Percentiles rank a stretch among this genome's conserved stretches.
phyloP scores from a whole-genome alignment of 2,329 filamentous ascomycete genomes.

The Aphanoascus verrucosus region DNA sequence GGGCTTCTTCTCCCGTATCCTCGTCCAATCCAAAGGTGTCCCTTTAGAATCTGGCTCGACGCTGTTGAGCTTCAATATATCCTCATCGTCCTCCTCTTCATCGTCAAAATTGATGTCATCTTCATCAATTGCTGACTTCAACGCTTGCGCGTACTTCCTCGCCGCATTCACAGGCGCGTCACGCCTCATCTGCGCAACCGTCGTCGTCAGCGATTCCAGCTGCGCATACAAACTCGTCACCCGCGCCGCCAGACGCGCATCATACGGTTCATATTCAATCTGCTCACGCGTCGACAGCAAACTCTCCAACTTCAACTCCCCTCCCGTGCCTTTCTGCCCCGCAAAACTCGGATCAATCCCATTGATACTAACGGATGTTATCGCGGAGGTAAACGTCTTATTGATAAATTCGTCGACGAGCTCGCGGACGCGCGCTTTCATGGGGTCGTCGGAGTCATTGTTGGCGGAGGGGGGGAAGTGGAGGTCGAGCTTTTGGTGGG shows the following conservation, averaged over 20 bases:
- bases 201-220: constrained; percentile 38
- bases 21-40: not conserved
- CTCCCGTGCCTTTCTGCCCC: not conserved
- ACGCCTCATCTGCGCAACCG: constrained; percentile 37
- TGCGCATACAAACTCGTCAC: constrained; percentile 39
- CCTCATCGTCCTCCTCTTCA: constrained; percentile 42
- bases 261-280: constrained; percentile 40
- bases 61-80: not conserved
- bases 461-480: constrained; percentile 38
- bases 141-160: constrained; percentile 27
- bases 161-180: constrained; percentile 37
- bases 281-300: constrained; percentile 32
- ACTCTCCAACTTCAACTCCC: constrained; percentile 19
- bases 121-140: constrained; percentile 27
- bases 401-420: constrained; percentile 38
- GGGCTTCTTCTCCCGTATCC: constrained; percentile 7
- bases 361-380: constrained; percentile 39
- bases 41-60: not conserved
- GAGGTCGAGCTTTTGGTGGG: constrained; percentile 40
- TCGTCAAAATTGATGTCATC: constrained; percentile 42
- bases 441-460: constrained; percentile 29
- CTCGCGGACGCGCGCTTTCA: constrained; percentile 35
- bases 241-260: constrained; percentile 33
- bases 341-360: constrained; percentile 31
- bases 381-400: constrained; percentile 35